Base-by-base conservation (phyloP, 2,329 filamentous ascomycete genomes). In the Tolypocladium guangdongense region DNA sequence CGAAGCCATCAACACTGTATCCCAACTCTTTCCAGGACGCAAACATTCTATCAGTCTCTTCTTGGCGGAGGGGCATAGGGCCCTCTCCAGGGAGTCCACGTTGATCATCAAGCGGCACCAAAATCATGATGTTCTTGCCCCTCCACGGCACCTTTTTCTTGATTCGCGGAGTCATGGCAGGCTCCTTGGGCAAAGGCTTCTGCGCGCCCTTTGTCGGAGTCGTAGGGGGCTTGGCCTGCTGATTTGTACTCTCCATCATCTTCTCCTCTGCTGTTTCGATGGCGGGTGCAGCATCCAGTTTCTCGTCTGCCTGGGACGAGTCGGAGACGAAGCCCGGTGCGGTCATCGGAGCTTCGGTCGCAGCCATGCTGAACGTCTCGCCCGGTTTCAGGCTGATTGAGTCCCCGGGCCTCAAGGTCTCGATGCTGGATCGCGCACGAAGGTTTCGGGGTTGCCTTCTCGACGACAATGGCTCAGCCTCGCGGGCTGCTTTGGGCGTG, bases 81-180 rank as follows among this genome's bases (percentile, higher is more conserved):
- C 74, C 70, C 38, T 75, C 74, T 41, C 78, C 80, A 1, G 74
- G 72, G 45, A 77, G 74, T 22, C 86, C 86, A 58, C 85, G 78
- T 52, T 81, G 77, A 51, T 87, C 84, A 56, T 88, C 83, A 47
- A 78, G 72, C 7, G 87, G 88, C 22, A 91, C 70, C 30, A 84
- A 73, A 45, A 91, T 83, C 61, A 88, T 69, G 52, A 89, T 88
- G 55, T 81, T 83, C 71, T 89, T 90, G 54, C 84, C 85, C 62
- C 79, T 86, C 86, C 87, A 90, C 47, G 78, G 77, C 2, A 91
- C 75, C 69, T 85, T 88, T 66, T 87, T 90, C 70, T 80, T 88
- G 8, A 80, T 58, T 14, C 81, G 73, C n/a, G 81, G 80, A 7
- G 79, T 79, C 48, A 71, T 66, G 3, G 70, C 66, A 7, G 69